Conservation (phyloP, 192 early-diverging fungal species). For the Coemansia sp. region DNA sequence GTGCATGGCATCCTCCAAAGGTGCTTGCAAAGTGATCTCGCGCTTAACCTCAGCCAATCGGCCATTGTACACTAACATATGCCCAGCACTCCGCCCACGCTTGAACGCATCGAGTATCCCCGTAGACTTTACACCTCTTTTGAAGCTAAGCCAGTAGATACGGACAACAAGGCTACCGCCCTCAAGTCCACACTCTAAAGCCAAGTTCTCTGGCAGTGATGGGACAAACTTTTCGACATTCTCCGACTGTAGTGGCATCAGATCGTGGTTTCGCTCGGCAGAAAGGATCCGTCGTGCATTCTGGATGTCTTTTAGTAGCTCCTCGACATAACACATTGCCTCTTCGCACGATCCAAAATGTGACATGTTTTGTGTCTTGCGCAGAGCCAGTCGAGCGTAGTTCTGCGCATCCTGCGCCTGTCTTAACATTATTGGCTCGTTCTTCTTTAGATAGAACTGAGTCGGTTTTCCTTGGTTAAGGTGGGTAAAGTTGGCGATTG, state of each 20-base stretch:
- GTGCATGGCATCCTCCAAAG: constrained; percentile 7
- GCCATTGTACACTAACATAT: constrained; percentile 38
- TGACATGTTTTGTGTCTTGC: constrained; percentile 2
- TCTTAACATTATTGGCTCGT: constrained; percentile 25
- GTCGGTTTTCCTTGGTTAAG: constrained; percentile 15
- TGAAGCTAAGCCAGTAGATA: constrained; percentile 38
- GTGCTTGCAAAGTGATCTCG: constrained; percentile 26
- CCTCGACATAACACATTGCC: constrained; percentile 14
- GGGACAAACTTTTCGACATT: constrained; percentile 43
- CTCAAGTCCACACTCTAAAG: constrained; percentile 29
- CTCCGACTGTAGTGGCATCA: constrained; percentile 31
- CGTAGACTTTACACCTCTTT: constrained; percentile 20
- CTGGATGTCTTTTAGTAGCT: constrained; percentile 17
- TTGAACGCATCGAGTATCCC: constrained; percentile 46
- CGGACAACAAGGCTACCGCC: constrained; percentile 17
- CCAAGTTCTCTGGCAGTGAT: constrained; percentile 39
- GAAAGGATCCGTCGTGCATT: constrained; percentile 16
- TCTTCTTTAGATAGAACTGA: constrained; percentile 33
- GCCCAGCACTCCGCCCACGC: constrained; percentile 29
- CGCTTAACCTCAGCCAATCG: constrained; percentile 37
- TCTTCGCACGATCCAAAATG: constrained; percentile 15
- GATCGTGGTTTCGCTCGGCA: constrained; percentile 12
- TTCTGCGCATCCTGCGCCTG: constrained; percentile 35
- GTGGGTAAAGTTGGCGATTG: constrained; percentile 9
- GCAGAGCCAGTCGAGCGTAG: constrained; percentile 22